These are phyloP conservation scores for Hyaloscypha hepaticicola DNA, from an alignment of 495 filamentous ascomycete species.

Conservation along the genomic window DNA sequence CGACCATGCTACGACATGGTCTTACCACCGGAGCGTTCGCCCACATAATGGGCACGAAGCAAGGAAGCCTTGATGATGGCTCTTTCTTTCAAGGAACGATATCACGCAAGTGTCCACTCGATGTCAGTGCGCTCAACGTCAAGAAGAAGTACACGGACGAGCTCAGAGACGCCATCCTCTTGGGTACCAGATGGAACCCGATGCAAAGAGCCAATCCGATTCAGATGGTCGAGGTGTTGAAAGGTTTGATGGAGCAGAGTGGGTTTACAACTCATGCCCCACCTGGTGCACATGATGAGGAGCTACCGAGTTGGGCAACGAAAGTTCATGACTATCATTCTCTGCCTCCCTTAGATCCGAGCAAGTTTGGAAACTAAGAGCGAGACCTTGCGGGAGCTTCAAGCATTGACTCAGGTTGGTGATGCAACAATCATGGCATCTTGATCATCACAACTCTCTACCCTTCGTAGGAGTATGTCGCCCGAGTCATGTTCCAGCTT, in stretches of 20 bases:
- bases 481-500: no score
- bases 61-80: not conserved
- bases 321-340: conserved; percentile 5
- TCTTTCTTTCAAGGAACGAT: not conserved
- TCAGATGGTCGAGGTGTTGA: not conserved
- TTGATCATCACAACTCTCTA: no score
- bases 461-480: no score
- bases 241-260: not conserved
- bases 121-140: not conserved
- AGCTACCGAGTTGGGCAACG: conserved; percentile 3
- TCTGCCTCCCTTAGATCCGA: not conserved
- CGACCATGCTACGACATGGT: not conserved
- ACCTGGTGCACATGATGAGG: not conserved
- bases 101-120: not conserved
- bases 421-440: no score
- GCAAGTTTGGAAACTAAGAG: not conserved
- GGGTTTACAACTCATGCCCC: not conserved
- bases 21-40: not conserved
- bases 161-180: conserved; percentile 5
- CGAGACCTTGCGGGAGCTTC: no score
- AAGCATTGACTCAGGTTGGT: no score
- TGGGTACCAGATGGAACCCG: conserved; percentile 1
- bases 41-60: not conserved
- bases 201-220: not conserved
- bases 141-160: not conserved